phyloP scores from a whole-genome alignment of 768 basidiomycete genomes.

The Tricholoma saponaceum region DNA sequence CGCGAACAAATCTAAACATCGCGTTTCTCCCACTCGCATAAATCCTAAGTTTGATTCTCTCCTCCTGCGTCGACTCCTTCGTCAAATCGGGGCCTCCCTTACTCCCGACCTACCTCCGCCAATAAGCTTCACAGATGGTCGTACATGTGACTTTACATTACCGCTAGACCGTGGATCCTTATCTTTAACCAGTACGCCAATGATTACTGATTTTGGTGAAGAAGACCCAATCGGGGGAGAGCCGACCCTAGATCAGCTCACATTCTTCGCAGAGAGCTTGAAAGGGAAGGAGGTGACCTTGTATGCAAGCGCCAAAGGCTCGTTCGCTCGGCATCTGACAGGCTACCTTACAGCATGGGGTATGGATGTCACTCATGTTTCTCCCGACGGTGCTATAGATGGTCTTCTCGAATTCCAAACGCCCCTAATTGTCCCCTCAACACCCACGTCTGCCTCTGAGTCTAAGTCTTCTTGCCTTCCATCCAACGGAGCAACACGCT shows the following conservation, averaged over 20 bases:
- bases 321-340: slow-evolving; percentile 90
- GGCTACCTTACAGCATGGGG: slow-evolving; percentile 95
- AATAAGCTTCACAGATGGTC: slow-evolving; percentile 37
- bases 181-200: slow-evolving; percentile 35
- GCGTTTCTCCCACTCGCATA: slow-evolving; percentile 33
- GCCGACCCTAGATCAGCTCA: slow-evolving; percentile 76
- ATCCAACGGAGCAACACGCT: neutral
- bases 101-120: slow-evolving; percentile 43
- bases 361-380: slow-evolving; percentile 84
- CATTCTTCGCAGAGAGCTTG: slow-evolving; percentile 74
- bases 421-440: neutral
- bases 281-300: slow-evolving; percentile 80
- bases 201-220: slow-evolving; percentile 39
- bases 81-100: slow-evolving; percentile 50
- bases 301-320: slow-evolving; percentile 81
- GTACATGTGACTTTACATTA: slow-evolving; percentile 64
- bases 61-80: slow-evolving; percentile 57
- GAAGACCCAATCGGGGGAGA: slow-evolving; percentile 57
- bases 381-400: slow-evolving; percentile 54
- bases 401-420: slow-evolving; percentile 19
- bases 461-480: neutral
- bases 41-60: slow-evolving; percentile 40
- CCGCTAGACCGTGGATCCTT: slow-evolving; percentile 57
- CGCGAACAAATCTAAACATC: slow-evolving; percentile 14
- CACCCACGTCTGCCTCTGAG: neutral